Evolutionary conservation across 306 rosid genomes (phyloP).

Genomic region (Prunus dulcis): DNA sequence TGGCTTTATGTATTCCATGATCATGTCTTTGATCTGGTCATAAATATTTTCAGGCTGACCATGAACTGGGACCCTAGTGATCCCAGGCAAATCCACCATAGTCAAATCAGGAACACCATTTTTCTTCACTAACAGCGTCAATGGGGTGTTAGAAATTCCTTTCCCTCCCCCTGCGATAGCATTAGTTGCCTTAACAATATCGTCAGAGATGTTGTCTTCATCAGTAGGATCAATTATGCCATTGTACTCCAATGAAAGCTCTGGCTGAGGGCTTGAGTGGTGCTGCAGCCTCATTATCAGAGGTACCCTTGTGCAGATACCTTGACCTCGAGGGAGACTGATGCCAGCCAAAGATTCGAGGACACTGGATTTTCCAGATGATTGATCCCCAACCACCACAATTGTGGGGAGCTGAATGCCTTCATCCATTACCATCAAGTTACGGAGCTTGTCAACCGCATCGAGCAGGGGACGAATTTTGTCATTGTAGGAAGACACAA

Average conservation of each 20-base stretch:
- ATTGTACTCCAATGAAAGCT: not conserved
- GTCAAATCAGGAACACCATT: not conserved
- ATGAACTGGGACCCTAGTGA: not conserved
- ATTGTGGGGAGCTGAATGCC: constrained; percentile 52
- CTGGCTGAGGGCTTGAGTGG: not conserved
- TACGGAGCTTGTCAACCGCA: constrained; percentile 7
- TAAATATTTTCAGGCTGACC: not conserved
- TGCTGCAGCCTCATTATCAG: constrained; percentile 3
- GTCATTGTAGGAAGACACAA: not conserved
- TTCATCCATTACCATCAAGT: constrained; percentile 37
- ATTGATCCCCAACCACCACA: constrained; percentile 51
- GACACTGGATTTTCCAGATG: constrained; percentile 43
- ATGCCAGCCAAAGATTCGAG: constrained; percentile 50
- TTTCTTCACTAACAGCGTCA: not conserved
- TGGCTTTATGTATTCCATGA: not conserved
- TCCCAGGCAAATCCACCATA: not conserved
- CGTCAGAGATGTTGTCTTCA: not conserved
- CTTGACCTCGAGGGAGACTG: constrained; percentile 11
- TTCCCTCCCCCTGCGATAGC: not conserved
- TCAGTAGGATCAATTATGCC: not conserved
- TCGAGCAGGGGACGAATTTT: not conserved
- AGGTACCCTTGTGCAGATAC: not conserved
- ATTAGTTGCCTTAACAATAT: not conserved
- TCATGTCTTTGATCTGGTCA: not conserved
- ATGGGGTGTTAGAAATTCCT: not conserved